These are phyloP conservation scores for Firmiana major DNA, from an alignment of 345 rosid species.

Conservation along the genomic window DNA sequence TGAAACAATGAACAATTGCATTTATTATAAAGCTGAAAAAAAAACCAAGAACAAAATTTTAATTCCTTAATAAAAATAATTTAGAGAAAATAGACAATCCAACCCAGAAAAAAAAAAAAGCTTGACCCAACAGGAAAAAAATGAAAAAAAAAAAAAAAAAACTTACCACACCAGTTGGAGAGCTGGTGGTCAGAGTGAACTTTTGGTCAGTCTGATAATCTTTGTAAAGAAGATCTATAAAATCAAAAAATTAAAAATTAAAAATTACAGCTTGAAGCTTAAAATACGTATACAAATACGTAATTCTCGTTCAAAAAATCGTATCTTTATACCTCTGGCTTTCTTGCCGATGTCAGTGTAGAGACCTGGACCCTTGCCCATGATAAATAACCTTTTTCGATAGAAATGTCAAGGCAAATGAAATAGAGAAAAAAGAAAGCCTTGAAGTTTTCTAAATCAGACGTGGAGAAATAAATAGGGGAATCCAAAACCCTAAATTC, in stretches of 20 bases:
- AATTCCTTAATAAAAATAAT: not conserved
- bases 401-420: too few relatives aligned
- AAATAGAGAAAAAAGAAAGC: not conserved
- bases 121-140: not conserved
- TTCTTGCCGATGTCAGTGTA: constrained; percentile 91
- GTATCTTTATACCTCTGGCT: constrained; percentile 61
- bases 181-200: constrained; percentile 72
- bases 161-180: constrained; percentile 81
- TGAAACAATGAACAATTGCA: not conserved
- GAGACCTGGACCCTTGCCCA: constrained; percentile 95
- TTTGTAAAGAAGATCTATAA: constrained; percentile 79
- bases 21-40: not conserved
- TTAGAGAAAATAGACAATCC: not conserved
- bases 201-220: constrained; percentile 92
- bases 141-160: too few relatives aligned
- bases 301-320: not conserved
- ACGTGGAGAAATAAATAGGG: constrained; percentile 3
- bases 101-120: not conserved
- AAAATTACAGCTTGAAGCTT: not conserved
- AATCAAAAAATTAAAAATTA: constrained; percentile 3
- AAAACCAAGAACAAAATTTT: not conserved
- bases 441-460: not conserved
- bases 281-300: not conserved
- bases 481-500: constrained; percentile 11
- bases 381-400: constrained; percentile 21